These are phyloP conservation scores for Phytophthora foliorum DNA, from an alignment of 352 stramenopile genomes.

Conservation along the genomic window DNA sequence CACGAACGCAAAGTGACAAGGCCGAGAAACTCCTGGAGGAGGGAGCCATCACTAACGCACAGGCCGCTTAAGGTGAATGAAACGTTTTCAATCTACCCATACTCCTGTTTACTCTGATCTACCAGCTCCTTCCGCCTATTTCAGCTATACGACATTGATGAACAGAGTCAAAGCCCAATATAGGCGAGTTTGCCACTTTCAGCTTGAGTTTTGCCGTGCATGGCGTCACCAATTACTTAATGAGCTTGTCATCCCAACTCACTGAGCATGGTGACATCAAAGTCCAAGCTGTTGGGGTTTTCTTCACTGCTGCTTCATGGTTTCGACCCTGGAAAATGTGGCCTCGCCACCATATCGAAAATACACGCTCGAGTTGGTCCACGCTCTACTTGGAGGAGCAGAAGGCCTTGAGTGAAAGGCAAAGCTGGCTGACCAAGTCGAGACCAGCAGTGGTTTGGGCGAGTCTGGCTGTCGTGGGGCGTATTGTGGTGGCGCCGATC, in stretches of 20 bases:
- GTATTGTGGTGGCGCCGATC: conserved; percentile 26
- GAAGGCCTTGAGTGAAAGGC: not conserved
- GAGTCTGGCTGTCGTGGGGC: conserved; percentile 17
- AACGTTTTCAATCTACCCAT: no score
- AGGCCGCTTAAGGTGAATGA: no score
- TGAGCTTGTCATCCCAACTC: not conserved
- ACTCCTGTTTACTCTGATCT: no score
- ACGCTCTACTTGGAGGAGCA: not conserved
- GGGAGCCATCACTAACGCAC: no score
- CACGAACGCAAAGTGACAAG: not conserved
- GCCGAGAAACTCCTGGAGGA: not conserved
- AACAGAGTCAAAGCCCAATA: no score
- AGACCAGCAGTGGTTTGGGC: conserved; percentile 11
- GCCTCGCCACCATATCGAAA: not conserved
- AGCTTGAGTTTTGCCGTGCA: not conserved
- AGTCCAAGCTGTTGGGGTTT: not conserved
- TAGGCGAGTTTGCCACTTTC: no score
- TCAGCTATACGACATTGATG: no score
- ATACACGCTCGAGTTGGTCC: not conserved
- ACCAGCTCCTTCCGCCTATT: no score
- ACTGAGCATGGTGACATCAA: not conserved
- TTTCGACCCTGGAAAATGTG: not conserved
- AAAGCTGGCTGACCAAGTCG: not conserved
- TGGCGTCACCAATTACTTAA: not conserved
- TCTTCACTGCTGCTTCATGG: not conserved